A percentile compares a stretch with the other conserved stretches of the same genome.
These are phyloP conservation scores for Euclidium syriacum DNA, from an alignment of 345 rosid genomes.

Conservation along the genomic window DNA sequence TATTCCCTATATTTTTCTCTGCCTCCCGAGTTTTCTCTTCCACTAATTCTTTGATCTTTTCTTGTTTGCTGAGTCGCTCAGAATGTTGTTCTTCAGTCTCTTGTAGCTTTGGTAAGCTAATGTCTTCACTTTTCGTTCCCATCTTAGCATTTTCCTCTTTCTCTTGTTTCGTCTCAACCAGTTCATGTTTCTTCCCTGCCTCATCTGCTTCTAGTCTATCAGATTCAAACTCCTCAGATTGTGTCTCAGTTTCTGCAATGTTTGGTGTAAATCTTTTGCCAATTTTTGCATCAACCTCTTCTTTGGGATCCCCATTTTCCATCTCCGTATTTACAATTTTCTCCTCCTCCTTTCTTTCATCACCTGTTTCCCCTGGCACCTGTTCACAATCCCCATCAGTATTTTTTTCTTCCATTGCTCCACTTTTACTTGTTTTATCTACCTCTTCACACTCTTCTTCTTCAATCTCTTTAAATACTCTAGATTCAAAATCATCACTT, in stretches of 20 bases:
- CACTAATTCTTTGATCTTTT: neutral
- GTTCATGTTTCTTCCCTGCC: neutral
- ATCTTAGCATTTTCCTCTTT: neutral
- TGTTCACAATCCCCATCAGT: neutral
- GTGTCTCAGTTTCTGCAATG: conserved; percentile 2
- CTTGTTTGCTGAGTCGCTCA: neutral
- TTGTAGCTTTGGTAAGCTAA: neutral
- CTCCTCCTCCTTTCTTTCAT: neutral
- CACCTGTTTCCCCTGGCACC: neutral
- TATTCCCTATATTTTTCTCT: neutral
- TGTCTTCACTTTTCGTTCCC: neutral
- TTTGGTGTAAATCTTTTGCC: conserved; percentile 3
- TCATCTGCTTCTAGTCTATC: neutral
- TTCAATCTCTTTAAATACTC: conserved; percentile 3
- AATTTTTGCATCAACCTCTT: conserved; percentile 3
- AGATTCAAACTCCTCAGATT: neutral
- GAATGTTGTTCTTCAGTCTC: neutral
- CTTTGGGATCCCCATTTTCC: neutral
- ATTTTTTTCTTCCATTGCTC: neutral
- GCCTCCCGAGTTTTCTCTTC: neutral
- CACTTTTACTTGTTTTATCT: neutral
- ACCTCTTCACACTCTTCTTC: conserved; percentile 8
- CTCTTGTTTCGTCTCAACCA: neutral
- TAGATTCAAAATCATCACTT: neutral
- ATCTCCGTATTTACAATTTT: neutral